Evolutionary conservation across 495 filamentous ascomycete species (phyloP), one percentile per base, ranked within the genome.

Genomic region (Hypoxylon subgilvum): DNA sequence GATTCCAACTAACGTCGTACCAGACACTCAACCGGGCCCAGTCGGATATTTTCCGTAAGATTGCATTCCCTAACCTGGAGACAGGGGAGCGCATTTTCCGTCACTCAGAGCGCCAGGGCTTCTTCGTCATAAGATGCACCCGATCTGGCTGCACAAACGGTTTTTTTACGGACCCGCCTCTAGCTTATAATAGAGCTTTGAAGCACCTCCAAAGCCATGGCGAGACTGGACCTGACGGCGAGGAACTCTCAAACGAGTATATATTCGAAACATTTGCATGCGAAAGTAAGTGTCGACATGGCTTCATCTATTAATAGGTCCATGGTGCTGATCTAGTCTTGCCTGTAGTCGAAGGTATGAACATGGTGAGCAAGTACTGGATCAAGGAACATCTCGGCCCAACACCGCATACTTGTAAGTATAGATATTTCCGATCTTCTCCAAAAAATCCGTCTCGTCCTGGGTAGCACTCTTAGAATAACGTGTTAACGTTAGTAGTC

Each of bases 311-410:
- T 10, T 2, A 35, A 7, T 25, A 7, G 1, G 13, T 9, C 14
- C 14, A 13, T 36, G 17, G n/a, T n/a, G 23, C 23, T 27, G 8
- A 27, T 27, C 50, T 65, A 56, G 60, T 39, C 17, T 21, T 8
- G 18, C 13, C 8, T 21, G 16, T 27, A 70, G 67, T 70, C 35
- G 64, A 68, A 28, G 65, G 64, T 25, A 47, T 44, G 3, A 61
- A 51, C 28, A 50, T 70, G 61, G 65, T 58, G 8, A 65, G 61
- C 35, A 68, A 65, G 45, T 68, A 70, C 38, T 70, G 67, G 67
- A 60, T 70, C 10, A 63, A 52, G 32, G 65, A 68, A 40, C 67
- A 69, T 49, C 57, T 68, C 18, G 57, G 65, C 12, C 22, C 55
- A 25, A 36, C 43, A 6, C 67, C 65, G 16, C 67, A 70, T 19